phyloP scores from a whole-genome alignment of 2,329 filamentous ascomycete species.

The Lithohypha guttulata region DNA sequence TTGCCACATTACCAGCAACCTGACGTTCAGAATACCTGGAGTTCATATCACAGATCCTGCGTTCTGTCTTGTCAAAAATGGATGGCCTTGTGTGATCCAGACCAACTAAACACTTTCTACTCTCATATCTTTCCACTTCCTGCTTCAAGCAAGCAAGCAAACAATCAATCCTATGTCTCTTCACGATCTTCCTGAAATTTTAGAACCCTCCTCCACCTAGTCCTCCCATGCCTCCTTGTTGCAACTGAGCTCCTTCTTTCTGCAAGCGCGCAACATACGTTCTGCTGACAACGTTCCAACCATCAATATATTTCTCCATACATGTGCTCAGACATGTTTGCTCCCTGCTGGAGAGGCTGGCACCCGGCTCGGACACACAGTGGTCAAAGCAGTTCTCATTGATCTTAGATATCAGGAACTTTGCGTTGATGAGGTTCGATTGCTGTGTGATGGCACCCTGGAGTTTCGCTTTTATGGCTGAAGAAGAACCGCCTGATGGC shows the following conservation, averaged over 20 bases:
- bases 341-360: constrained; percentile 56
- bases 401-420: constrained; percentile 65
- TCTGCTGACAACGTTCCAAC: constrained; percentile 65
- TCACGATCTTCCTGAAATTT: too few relatives aligned
- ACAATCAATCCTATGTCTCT: too few relatives aligned
- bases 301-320: constrained; percentile 75
- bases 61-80: too few relatives aligned
- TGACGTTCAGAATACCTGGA: too few relatives aligned
- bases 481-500: constrained; percentile 15
- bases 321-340: constrained; percentile 61
- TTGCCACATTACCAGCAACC: too few relatives aligned
- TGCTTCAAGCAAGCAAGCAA: too few relatives aligned
- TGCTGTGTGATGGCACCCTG: constrained; percentile 53
- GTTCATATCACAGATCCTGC: too few relatives aligned
- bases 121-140: too few relatives aligned
- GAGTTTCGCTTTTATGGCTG: constrained; percentile 23
- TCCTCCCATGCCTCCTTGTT: constrained; percentile 6
- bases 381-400: constrained; percentile 72
- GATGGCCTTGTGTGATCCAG: too few relatives aligned
- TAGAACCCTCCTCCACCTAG: constrained; percentile 1
- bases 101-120: too few relatives aligned
- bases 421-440: constrained; percentile 56
- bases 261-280: constrained; percentile 56
- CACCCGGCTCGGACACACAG: constrained; percentile 61
- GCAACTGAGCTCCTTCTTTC: constrained; percentile 36